phyloP scores from a whole-genome alignment of 2,329 filamentous ascomycete genomes.

The Metarhizium rileyi region DNA sequence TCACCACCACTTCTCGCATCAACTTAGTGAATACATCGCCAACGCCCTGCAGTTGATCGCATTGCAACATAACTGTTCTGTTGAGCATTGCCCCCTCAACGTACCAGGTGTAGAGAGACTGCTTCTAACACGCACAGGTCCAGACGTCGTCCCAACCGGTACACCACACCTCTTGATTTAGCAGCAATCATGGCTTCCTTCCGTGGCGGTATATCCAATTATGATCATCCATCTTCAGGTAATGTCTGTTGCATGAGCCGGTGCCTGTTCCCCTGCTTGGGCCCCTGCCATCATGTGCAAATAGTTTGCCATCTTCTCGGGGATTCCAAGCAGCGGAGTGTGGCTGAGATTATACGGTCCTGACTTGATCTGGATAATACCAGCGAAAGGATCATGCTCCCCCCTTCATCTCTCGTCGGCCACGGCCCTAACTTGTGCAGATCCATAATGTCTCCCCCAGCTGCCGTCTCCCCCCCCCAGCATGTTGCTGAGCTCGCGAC shows the following conservation, averaged over 20 bases:
- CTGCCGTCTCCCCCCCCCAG: slow-evolving; percentile 52
- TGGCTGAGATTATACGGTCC: slow-evolving; percentile 81
- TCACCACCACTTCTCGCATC: background rate
- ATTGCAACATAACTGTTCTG: background rate
- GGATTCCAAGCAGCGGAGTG: slow-evolving; percentile 13
- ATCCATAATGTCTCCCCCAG: slow-evolving; percentile 66
- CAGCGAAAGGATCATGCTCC: slow-evolving; percentile 98
- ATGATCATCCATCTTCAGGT: slow-evolving; percentile 29
- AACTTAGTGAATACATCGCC: background rate
- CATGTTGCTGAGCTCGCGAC: slow-evolving; percentile 36
- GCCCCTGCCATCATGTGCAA: background rate
- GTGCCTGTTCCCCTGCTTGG: slow-evolving; percentile 32
- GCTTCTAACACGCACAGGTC: slow-evolving; percentile 8
- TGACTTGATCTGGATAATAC: slow-evolving; percentile 98
- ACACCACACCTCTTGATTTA: slow-evolving; percentile 13
- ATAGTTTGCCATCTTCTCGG: background rate
- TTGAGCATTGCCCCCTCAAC: background rate
- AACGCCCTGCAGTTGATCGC: background rate
- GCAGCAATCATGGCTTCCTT: slow-evolving; percentile 24
- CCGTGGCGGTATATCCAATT: slow-evolving; percentile 25
- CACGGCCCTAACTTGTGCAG: slow-evolving; percentile 20
- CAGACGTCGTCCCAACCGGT: slow-evolving; percentile 13
- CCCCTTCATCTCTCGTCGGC: slow-evolving; percentile 23
- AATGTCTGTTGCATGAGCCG: slow-evolving; percentile 52
- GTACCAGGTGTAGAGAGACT: background rate